Evolutionary conservation across 768 basidiomycete species (phyloP).

Genomic region (Hemileccinum impolitum): DNA sequence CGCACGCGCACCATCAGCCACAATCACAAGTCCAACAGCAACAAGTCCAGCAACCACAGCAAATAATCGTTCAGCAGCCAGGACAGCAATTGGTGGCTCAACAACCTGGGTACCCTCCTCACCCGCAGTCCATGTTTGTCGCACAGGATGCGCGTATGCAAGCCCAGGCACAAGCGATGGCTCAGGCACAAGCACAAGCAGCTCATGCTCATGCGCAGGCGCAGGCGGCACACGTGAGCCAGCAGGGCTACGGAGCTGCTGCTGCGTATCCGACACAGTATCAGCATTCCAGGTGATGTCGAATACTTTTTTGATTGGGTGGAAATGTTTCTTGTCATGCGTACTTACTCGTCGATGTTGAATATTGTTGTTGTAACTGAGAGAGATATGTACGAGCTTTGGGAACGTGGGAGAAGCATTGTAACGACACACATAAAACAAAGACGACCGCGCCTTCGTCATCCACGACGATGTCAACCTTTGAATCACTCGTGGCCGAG

Average conservation of each 20-base stretch:
- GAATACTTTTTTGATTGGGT: too few species aligned
- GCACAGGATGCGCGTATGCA: slow-evolving; percentile 36
- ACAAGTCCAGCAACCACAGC: slow-evolving; percentile 39
- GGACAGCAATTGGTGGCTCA: slow-evolving; percentile 38
- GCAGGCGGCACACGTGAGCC: slow-evolving; percentile 29
- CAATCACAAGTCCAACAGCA: slow-evolving; percentile 42
- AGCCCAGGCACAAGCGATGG: slow-evolving; percentile 41
- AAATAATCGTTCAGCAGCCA: slow-evolving; percentile 36
- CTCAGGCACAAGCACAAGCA: slow-evolving; percentile 39
- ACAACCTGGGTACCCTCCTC: slow-evolving; percentile 30
- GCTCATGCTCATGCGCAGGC: slow-evolving; percentile 42
- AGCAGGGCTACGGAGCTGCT: slow-evolving; percentile 25
- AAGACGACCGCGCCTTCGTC: slow-evolving; percentile 5
- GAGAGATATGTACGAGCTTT: background rate
- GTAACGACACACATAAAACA: slow-evolving; percentile 4
- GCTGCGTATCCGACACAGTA: slow-evolving; percentile 31
- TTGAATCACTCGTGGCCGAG: slow-evolving; percentile 78
- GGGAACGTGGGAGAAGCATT: slow-evolving; percentile 27
- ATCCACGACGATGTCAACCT: slow-evolving; percentile 54
- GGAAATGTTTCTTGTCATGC: background rate
- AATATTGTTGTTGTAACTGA: slow-evolving; percentile 9
- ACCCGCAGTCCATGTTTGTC: slow-evolving; percentile 32
- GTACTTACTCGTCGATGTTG: too few species aligned
- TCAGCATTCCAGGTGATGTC: slow-evolving; percentile 29
- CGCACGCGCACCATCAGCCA: slow-evolving; percentile 46